Evolutionary conservation across 1,139 yeast genomes (phyloP), one percentile per base, ranked within the genome.

Genomic region (Yamadazyma buinensis): DNA sequence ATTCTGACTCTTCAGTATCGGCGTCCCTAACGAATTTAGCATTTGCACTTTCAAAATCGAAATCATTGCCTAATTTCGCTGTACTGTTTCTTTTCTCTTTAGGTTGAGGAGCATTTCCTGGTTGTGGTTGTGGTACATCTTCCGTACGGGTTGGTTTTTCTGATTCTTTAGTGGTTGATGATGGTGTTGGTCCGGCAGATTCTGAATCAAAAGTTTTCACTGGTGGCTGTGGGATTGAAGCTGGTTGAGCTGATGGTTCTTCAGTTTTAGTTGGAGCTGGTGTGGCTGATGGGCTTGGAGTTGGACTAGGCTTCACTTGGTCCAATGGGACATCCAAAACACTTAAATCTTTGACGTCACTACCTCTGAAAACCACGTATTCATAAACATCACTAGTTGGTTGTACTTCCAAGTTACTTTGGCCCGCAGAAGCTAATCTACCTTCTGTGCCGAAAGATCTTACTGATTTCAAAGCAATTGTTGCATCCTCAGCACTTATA

Each of bases 381-480:
- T 86, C 92, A 56, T 80, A 86, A 14, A 84, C 72, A 34, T 81
- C 85, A 28, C 71, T 70, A 12, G 84, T 77, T 5, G 97, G 87
- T 37, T 80, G 75, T 29, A 88, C 80, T 56, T 87, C 95, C 44
- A 75, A 70, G 17, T 72, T 46, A 1, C 87, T 84, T 56, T 83
- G 85, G 23, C 80, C 79, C 30, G 48, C 50, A 34, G 54, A 58
- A 18, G 72, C 70, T 49, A 84, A 72, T 51, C 98, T 77, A 20
- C 95, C 97, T 57, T 92, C 98, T 12, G 97, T 84, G 37, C 98
- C 98, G 49, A 82, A 83, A 35, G 90, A 80, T 43, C 90, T 76
- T 32, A 92, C 98, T 34, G 81, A 72, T 37, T 76, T 75, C 50
- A 92, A 72, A 12, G 97, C 84, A 35, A 92, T 95, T 1, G 97